Evolutionary conservation across 768 basidiomycete species (phyloP).

Genomic region (Pisolithus sp.): DNA sequence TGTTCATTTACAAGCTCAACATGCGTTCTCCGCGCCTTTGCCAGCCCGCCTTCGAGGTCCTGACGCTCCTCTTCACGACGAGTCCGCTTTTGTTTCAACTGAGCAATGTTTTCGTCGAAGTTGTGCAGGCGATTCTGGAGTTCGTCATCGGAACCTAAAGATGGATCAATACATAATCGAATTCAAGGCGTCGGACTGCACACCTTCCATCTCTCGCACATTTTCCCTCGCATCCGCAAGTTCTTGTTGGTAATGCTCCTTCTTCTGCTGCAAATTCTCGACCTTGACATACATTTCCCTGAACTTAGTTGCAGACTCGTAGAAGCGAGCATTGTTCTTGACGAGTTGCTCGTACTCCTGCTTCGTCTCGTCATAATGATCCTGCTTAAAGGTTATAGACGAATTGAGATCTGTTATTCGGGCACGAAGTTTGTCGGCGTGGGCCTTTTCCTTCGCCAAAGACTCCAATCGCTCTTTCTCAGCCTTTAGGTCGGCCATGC

Average conservation of each 20-base stretch:
- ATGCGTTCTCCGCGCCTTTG: slow-evolving; percentile 43
- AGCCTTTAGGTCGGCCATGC: slow-evolving; percentile 82
- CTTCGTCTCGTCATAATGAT: slow-evolving; percentile 67
- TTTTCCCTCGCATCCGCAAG: slow-evolving; percentile 56
- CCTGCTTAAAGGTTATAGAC: slow-evolving; percentile 61
- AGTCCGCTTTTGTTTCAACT: slow-evolving; percentile 43
- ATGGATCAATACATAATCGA: neutral
- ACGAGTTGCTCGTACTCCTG: slow-evolving; percentile 58
- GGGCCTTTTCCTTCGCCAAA: slow-evolving; percentile 74
- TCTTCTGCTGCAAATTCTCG: slow-evolving; percentile 55
- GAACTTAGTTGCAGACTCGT: slow-evolving; percentile 79
- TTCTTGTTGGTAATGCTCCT: slow-evolving; percentile 54
- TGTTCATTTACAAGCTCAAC: slow-evolving; percentile 52
- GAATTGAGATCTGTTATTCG: slow-evolving; percentile 58
- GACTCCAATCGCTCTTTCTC: slow-evolving; percentile 83
- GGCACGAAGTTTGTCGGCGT: slow-evolving; percentile 75
- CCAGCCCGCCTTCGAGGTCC: slow-evolving; percentile 57
- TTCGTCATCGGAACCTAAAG: slow-evolving; percentile 66
- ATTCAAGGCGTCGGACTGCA: neutral
- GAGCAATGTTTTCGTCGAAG: slow-evolving; percentile 51
- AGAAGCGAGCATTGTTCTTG: slow-evolving; percentile 68
- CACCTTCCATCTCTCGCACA: slow-evolving; percentile 62
- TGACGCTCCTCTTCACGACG: slow-evolving; percentile 47
- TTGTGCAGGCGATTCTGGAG: slow-evolving; percentile 50
- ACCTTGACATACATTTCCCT: slow-evolving; percentile 75